phyloP scores from a whole-genome alignment of 2,329 filamentous ascomycete genomes.

The Cylindrodendrum hubeiense region DNA sequence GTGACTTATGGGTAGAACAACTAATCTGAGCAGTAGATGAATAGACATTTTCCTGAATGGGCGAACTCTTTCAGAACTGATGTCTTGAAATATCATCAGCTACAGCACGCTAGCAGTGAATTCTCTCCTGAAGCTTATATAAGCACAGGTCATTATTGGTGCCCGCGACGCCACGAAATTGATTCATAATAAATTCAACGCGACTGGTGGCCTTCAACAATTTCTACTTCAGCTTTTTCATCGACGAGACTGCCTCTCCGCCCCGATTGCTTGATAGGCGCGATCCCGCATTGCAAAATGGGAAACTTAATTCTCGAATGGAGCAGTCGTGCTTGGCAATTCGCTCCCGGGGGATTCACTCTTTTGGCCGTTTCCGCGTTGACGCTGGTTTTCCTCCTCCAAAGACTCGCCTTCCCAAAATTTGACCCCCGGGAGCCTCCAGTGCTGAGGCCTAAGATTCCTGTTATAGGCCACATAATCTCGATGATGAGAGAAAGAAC shows the following conservation, averaged over 20 bases:
- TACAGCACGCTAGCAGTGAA: too few species aligned
- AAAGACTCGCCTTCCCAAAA: conserved; percentile 3
- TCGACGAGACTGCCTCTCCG: neutral
- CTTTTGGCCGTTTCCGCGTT: neutral
- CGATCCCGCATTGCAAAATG: neutral
- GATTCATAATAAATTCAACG: neutral
- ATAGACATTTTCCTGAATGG: too few species aligned
- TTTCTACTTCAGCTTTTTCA: neutral
- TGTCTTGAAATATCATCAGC: too few species aligned
- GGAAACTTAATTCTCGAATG: neutral
- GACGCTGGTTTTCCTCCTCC: neutral
- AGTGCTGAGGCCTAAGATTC: neutral
- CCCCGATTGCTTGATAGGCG: neutral
- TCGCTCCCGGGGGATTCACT: neutral
- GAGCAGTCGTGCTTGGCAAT: neutral
- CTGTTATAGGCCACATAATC: conserved; percentile 5
- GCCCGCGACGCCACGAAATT: neutral
- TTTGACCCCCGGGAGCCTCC: conserved; percentile 8
- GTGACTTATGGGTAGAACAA: too few species aligned
- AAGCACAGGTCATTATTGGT: neutral
- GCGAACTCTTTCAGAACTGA: too few species aligned
- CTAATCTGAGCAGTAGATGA: too few species aligned
- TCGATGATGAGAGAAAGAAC: neutral
- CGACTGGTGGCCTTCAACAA: neutral
- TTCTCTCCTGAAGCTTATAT: neutral